Conservation (phyloP, 768 basidiomycete species). For the Daedaleopsis sinensis region DNA sequence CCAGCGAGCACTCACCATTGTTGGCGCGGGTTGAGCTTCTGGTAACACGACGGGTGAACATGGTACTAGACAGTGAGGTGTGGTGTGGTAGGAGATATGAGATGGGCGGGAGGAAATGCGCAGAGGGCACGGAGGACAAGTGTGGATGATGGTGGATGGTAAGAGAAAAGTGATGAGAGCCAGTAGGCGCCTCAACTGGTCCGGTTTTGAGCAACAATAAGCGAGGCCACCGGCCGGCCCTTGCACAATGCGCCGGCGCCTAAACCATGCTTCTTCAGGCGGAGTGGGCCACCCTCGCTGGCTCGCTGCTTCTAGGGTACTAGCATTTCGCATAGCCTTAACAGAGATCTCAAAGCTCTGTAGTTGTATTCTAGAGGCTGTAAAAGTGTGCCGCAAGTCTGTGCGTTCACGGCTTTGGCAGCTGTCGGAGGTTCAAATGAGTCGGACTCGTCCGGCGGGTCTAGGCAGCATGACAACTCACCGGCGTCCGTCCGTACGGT, state of each 20-base stretch:
- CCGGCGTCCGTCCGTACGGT: neutral
- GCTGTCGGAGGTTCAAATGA: neutral
- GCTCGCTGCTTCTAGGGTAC: neutral
- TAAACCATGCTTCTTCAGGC: neutral
- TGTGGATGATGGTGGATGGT: neutral
- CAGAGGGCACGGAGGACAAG: neutral
- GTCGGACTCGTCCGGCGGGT: neutral
- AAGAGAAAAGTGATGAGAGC: neutral
- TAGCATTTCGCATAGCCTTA: neutral
- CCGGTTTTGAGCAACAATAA: neutral
- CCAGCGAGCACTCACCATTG: neutral
- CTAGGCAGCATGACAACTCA: neutral
- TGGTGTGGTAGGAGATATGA: neutral
- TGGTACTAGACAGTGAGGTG: neutral
- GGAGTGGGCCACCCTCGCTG: neutral
- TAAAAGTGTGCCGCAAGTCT: neutral
- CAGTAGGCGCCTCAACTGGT: neutral
- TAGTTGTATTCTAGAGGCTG: neutral
- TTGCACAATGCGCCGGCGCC: neutral
- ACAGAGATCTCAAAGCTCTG: neutral
- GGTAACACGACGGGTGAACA: neutral
- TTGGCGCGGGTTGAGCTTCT: neutral
- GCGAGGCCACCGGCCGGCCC: neutral
- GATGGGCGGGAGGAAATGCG: neutral
- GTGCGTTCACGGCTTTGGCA: neutral